Conservation (phyloP, 2,329 filamentous ascomycete species). For the Fusarium guadeloupense region DNA sequence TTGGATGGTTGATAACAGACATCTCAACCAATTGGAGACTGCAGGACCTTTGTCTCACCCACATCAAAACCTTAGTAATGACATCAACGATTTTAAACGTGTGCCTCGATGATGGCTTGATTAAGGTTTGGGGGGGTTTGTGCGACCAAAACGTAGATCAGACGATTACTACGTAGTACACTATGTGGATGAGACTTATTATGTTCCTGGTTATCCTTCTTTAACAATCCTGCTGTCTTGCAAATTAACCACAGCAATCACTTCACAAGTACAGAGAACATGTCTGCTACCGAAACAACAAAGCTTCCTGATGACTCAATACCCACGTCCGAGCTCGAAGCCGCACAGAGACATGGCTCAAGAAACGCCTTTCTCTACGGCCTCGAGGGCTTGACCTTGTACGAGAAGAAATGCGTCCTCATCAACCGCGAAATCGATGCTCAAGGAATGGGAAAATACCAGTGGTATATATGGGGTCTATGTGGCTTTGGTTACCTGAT, state of each 20-base stretch:
- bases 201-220: neutral
- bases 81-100: slow-evolving; percentile 23
- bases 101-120: slow-evolving; percentile 1
- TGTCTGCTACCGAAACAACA: neutral
- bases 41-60: neutral
- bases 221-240: no score
- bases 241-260: no score
- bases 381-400: slow-evolving; percentile 43
- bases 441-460: slow-evolving; percentile 63
- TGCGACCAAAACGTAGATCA: neutral
- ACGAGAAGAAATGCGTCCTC: slow-evolving; percentile 50
- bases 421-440: slow-evolving; percentile 57
- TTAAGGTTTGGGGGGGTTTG: neutral
- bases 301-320: neutral
- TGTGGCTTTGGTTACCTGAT: slow-evolving; percentile 65
- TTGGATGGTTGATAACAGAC: neutral
- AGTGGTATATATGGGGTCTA: slow-evolving; percentile 61
- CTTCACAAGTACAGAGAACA: neutral
- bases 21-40: neutral
- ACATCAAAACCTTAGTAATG: neutral
- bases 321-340: slow-evolving; percentile 4
- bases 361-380: neutral
- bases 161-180: no score
- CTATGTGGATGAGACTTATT: neutral
- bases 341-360: neutral